Conservation (phyloP, 768 basidiomycete species). For the Collybiopsis confluens region DNA sequence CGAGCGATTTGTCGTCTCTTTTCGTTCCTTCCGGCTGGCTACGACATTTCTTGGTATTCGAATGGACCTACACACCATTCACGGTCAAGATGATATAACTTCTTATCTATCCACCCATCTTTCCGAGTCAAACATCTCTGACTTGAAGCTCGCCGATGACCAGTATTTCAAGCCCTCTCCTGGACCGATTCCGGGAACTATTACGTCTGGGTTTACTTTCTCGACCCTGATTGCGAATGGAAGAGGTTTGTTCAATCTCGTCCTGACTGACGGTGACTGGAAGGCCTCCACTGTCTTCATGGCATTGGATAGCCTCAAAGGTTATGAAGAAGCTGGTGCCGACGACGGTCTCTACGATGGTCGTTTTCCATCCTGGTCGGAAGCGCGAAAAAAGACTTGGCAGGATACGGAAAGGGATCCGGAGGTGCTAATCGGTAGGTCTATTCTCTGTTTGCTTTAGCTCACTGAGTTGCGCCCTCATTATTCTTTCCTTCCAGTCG, state of each 20-base stretch:
- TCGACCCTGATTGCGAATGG: background rate
- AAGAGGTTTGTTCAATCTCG: background rate
- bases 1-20: too few species aligned
- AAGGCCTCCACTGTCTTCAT: conserved; percentile 12
- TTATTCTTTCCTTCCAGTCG: conserved; percentile 26
- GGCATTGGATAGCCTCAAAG: conserved; percentile 11
- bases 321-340: conserved; percentile 12
- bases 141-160: too few species aligned
- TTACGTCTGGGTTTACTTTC: background rate
- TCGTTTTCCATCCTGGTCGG: background rate
- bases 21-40: too few species aligned
- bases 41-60: too few species aligned
- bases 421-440: background rate
- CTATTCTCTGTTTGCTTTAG: background rate
- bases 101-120: too few species aligned
- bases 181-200: background rate
- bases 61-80: background rate
- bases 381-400: background rate
- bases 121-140: too few species aligned
- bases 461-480: too few species aligned
- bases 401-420: background rate
- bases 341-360: conserved; percentile 6
- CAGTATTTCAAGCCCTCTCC: too few species aligned
- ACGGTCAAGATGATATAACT: background rate
- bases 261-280: conserved; percentile 4